These are phyloP conservation scores for Pistacia atlantica DNA, from an alignment of 345 rosid genomes.

Conservation along the genomic window DNA sequence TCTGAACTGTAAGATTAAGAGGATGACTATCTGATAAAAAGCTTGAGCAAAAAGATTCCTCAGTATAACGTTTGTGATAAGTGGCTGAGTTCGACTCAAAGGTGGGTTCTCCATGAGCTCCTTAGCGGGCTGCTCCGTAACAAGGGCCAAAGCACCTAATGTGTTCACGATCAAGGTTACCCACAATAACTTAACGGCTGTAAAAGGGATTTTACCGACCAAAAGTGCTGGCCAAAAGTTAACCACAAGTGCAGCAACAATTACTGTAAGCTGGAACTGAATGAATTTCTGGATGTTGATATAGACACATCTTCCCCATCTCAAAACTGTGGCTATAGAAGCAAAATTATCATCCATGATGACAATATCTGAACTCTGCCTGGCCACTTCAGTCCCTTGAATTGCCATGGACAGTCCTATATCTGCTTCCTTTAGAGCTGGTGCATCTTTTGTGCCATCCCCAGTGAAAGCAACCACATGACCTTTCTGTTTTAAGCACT, in stretches of 20 bases:
- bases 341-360: too few species aligned
- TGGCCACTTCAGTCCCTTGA: constrained; percentile 41
- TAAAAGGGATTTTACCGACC: constrained; percentile 61
- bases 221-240: constrained; percentile 69
- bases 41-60: constrained; percentile 40
- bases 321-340: too few species aligned
- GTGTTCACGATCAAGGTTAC: constrained; percentile 26
- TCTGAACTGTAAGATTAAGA: constrained; percentile 61
- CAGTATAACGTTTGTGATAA: constrained; percentile 72
- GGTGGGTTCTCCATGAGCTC: constrained; percentile 55
- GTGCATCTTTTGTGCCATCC: constrained; percentile 32
- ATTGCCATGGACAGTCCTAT: constrained; percentile 75
- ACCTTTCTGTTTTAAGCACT: constrained; percentile 59
- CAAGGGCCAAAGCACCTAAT: constrained; percentile 67
- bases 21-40: constrained; percentile 37
- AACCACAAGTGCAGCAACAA: constrained; percentile 58
- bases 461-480: constrained; percentile 72
- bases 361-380: too few species aligned
- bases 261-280: constrained; percentile 73
- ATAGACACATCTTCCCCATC: too few species aligned
- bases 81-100: constrained; percentile 51
- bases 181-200: constrained; percentile 20
- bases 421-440: constrained; percentile 24
- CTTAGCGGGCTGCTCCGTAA: constrained; percentile 31
- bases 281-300: constrained; percentile 59